Evolutionary conservation across 2,329 filamentous ascomycete genomes (phyloP), one percentile per base, ranked within the genome.

Genomic region (Bretziella fagacearum): DNA sequence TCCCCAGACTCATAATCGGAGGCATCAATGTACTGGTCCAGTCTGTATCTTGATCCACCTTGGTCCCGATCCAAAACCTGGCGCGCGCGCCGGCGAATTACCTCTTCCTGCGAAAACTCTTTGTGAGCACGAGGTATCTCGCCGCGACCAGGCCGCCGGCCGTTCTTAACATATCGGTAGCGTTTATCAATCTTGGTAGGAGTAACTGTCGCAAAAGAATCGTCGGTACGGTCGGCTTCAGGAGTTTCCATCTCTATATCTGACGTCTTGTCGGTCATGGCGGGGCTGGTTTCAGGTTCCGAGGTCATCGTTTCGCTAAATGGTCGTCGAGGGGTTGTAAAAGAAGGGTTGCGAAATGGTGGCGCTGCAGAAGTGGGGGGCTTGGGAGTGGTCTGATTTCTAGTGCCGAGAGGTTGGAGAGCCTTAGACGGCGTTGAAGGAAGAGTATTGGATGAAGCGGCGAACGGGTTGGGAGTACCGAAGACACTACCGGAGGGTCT

Each of bases 301-400:
- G 73, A 74, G 42, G 72, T 60, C 2, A 64, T 56, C 13, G 68
- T 62, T 27, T 72, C 65, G 29, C 78, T 73, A 50, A 71, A 64
- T 0, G 70, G 67, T 49, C 69, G 73, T 42, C 76, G 70, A 0
- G 75, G 76, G 0, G 76, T 80, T 2, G 71, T 77, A 53, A 80
- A 80, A 2, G 74, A 70, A 1, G 75, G 72, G 53, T 79, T 79
- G 18, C 75, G 70, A 52, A 79, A 79, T 1, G 68, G 64, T 11
- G 71, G 63, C 0, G 68, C 70, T 0, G 35, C 7, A 4, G 27
- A 11, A 6, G 23, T 2, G 4, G 20, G 35, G 3, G 23, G 20
- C 15, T 47, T 40, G n/a, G 35, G 17, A 39, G 64, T 60, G 36
- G 65, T 59, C 10, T 66, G 65, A n/a, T n/a, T n/a, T n/a, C n/a